Conservation (phyloP, 306 rosid species). For the Malus asiatica region DNA sequence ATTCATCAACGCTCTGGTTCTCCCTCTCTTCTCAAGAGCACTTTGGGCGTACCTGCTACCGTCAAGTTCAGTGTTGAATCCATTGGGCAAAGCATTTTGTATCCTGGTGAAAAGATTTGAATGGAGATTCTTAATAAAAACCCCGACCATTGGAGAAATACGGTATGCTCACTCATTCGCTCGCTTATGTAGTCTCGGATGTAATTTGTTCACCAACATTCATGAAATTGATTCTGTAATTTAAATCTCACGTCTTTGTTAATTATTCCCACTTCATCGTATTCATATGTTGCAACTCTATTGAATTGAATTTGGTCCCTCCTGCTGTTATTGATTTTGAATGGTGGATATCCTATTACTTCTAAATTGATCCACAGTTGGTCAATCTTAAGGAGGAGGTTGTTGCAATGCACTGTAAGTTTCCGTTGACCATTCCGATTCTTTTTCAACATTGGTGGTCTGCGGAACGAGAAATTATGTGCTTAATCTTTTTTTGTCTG, state of each 20-base stretch:
- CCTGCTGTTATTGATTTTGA: neutral
- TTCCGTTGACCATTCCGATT: too few species aligned
- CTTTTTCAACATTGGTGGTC: too few species aligned
- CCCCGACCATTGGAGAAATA: neutral
- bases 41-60: slow-evolving; percentile 6
- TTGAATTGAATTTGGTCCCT: neutral
- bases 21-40: neutral
- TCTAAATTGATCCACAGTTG: neutral
- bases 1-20: neutral
- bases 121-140: slow-evolving; percentile 16
- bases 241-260: slow-evolving; percentile 9
- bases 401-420: too few species aligned
- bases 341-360: neutral
- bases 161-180: slow-evolving; percentile 6
- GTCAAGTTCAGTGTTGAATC: slow-evolving; percentile 21
- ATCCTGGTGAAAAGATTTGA: slow-evolving; percentile 31
- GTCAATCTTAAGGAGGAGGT: too few species aligned
- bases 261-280: slow-evolving; percentile 3
- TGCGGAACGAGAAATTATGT: too few species aligned
- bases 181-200: slow-evolving; percentile 26
- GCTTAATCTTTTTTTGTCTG: too few species aligned
- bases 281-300: neutral
- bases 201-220: slow-evolving; percentile 44
- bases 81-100: slow-evolving; percentile 29
- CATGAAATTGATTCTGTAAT: slow-evolving; percentile 37